Percentiles rank a stretch among this genome's conserved stretches.
These are phyloP conservation scores for Agarophyton chilense DNA, from an alignment of 23 red algal species.

Conservation along the genomic window DNA sequence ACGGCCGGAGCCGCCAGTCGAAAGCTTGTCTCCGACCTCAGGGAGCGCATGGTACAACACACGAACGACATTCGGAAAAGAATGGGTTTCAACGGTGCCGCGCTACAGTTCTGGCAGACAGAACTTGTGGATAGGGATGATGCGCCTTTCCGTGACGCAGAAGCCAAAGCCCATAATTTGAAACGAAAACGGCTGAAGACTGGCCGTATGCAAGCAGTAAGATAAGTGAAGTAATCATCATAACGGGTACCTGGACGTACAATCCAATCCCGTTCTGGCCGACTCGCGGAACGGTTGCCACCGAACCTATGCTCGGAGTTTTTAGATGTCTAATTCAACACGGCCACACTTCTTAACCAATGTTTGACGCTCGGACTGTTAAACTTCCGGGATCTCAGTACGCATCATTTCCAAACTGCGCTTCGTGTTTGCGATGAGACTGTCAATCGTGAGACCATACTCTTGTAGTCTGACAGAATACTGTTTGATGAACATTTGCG, in stretches of 20 bases:
- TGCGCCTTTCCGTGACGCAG: slow-evolving; percentile 69
- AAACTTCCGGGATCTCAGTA: slow-evolving; percentile 23
- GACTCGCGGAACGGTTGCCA: no score
- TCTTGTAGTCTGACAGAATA: slow-evolving; percentile 47
- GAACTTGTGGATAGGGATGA: slow-evolving; percentile 72
- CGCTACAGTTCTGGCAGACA: slow-evolving; percentile 37
- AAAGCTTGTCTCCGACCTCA: slow-evolving; percentile 46
- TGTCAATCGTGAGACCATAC: slow-evolving; percentile 56
- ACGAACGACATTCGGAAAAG: neutral
- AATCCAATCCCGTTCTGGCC: neutral
- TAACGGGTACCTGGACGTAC: neutral
- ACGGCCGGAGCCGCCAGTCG: slow-evolving; percentile 41
- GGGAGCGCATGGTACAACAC: slow-evolving; percentile 8
- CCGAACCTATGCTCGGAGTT: no score
- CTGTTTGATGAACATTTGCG: slow-evolving; percentile 75
- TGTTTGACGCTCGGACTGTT: neutral
- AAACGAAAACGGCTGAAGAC: slow-evolving; percentile 29
- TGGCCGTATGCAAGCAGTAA: neutral
- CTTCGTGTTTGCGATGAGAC: slow-evolving; percentile 50
- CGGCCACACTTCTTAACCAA: neutral
- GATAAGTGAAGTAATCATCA: neutral
- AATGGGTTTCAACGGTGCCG: slow-evolving; percentile 45
- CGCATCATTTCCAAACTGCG: slow-evolving; percentile 69
- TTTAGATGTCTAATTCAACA: no score
- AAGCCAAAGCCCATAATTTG: slow-evolving; percentile 46